Percentiles rank a stretch among this genome's conserved stretches.
These are phyloP conservation scores for Chytriomyces sp. DNA, from an alignment of 192 early-diverging fungal species.

Conservation along the genomic window DNA sequence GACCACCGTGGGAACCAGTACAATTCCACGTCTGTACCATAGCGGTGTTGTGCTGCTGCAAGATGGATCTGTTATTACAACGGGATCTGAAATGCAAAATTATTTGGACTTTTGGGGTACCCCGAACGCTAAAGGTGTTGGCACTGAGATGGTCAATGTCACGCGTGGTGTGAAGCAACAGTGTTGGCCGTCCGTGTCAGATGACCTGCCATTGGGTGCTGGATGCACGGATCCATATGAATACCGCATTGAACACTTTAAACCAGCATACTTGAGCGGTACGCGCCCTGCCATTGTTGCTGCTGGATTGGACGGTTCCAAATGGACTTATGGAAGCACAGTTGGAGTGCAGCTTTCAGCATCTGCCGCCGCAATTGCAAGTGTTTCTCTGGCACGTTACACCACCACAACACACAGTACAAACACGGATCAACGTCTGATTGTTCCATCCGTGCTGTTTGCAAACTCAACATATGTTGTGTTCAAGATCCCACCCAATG, in stretches of 20 bases:
- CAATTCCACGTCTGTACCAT: constrained; percentile 35
- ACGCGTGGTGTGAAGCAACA: not conserved
- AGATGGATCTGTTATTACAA: constrained; percentile 46
- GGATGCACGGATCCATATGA: not conserved
- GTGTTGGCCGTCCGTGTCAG: constrained; percentile 1
- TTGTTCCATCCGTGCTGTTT: constrained; percentile 35
- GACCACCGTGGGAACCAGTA: constrained; percentile 28
- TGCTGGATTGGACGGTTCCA: not conserved
- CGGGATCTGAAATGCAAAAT: constrained; percentile 51
- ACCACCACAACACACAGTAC: constrained; percentile 43
- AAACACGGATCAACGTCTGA: constrained; percentile 50
- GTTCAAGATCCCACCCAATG: constrained; percentile 38
- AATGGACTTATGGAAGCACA: not conserved
- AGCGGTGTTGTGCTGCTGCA: constrained; percentile 43
- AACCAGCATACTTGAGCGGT: not conserved
- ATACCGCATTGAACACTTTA: not conserved
- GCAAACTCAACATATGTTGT: constrained; percentile 2
- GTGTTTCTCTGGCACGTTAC: constrained; percentile 36
- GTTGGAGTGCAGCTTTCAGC: not conserved
- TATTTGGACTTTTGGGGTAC: constrained; percentile 43
- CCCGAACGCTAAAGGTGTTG: not conserved
- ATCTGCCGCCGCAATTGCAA: not conserved
- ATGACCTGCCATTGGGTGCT: not conserved
- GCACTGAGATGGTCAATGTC: constrained; percentile 2
- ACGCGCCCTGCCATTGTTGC: not conserved